Conservation (phyloP, 1,284 basidiomycete species). For the Sanghuangporus baumii region DNA sequence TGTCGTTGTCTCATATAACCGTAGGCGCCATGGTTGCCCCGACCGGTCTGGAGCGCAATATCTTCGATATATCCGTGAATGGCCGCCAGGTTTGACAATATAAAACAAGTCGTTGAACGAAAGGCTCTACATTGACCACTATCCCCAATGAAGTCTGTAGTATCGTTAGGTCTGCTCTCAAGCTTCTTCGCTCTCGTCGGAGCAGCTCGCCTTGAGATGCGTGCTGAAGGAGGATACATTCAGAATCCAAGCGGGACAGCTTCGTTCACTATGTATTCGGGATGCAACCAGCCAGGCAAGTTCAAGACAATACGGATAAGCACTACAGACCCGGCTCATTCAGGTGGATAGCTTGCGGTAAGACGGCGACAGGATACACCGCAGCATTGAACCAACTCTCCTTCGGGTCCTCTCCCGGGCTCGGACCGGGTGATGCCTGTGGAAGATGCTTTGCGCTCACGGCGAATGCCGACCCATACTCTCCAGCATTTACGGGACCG, state of each 20-base stretch:
- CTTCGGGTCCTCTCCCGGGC: slow-evolving; percentile 44
- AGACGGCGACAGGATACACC: slow-evolving; percentile 42
- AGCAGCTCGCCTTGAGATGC: slow-evolving; percentile 6
- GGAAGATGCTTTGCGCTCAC: slow-evolving; percentile 53
- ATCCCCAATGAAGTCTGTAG: background rate
- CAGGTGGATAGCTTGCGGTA: slow-evolving; percentile 42
- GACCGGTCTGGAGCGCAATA: background rate
- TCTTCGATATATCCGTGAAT: background rate
- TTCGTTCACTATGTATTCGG: slow-evolving; percentile 52
- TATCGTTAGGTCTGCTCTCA: slow-evolving; percentile 4
- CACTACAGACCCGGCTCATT: background rate
- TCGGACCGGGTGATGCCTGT: slow-evolving; percentile 53
- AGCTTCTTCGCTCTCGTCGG: background rate
- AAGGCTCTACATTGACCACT: background rate
- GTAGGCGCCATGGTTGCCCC: background rate
- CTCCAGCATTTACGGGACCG: slow-evolving; percentile 43
- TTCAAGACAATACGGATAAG: background rate
- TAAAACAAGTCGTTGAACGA: no score
- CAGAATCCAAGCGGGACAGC: slow-evolving; percentile 45
- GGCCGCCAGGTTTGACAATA: background rate
- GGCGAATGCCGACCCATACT: slow-evolving; percentile 46
- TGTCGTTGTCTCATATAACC: background rate
- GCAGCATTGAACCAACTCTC: slow-evolving; percentile 53
- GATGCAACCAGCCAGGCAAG: slow-evolving; percentile 42
- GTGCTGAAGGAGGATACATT: slow-evolving; percentile 44